Evolutionary conservation across 805 yeast genomes (phyloP).

Genomic region (Wickerhamiella australiensis): DNA sequence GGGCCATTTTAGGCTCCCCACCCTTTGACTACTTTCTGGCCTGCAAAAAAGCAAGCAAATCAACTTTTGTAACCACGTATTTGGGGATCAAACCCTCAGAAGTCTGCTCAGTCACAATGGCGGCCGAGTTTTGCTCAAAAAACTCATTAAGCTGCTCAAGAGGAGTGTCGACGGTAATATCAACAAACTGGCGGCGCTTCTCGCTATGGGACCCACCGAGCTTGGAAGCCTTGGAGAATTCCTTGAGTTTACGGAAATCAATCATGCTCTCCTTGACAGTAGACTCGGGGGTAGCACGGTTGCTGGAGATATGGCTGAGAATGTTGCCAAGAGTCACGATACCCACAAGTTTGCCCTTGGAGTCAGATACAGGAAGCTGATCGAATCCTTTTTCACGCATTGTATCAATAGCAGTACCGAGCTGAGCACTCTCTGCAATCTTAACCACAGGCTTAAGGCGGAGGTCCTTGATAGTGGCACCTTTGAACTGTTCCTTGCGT

Average conservation of each 20-base stretch:
- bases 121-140: conserved; percentile 76
- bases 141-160: conserved; percentile 59
- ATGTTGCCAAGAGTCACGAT: conserved; percentile 64
- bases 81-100: conserved; percentile 45
- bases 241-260: conserved; percentile 58
- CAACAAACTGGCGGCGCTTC: conserved; percentile 44
- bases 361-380: conserved; percentile 64
- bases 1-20: neutral
- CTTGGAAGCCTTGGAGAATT: conserved; percentile 39
- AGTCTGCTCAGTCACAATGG: conserved; percentile 58
- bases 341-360: conserved; percentile 54
- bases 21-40: neutral
- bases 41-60: conserved; percentile 43
- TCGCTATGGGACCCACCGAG: conserved; percentile 39
- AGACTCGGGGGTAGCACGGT: conserved; percentile 43
- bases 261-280: conserved; percentile 49
- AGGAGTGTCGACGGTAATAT: conserved; percentile 53
- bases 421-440: conserved; percentile 47
- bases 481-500: conserved; percentile 33
- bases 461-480: conserved; percentile 54
- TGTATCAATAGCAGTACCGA: conserved; percentile 53
- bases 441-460: conserved; percentile 71
- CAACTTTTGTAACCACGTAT: conserved; percentile 81
- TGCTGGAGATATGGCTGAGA: conserved; percentile 53
- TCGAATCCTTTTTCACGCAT: conserved; percentile 70